phyloP scores from a whole-genome alignment of 2,329 filamentous ascomycete species.

The Verticillium dahliae region DNA sequence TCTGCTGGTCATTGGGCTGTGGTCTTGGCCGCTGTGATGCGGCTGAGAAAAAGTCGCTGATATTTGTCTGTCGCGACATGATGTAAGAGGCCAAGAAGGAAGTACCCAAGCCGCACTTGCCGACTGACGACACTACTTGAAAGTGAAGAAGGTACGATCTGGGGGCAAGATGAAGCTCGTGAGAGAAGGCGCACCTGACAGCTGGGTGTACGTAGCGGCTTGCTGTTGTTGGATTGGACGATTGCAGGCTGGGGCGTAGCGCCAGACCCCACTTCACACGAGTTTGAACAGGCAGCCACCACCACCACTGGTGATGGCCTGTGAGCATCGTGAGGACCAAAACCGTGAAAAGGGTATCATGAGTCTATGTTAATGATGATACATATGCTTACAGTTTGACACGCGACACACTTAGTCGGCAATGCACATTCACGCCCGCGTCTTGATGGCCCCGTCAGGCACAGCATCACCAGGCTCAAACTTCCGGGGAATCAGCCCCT shows the following conservation, averaged over 20 bases:
- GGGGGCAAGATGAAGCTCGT: background rate
- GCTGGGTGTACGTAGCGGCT: background rate
- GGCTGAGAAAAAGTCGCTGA: constrained; percentile 5
- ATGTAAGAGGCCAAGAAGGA: background rate
- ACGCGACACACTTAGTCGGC: background rate
- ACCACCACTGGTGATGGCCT: background rate
- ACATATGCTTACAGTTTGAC: constrained; percentile 6
- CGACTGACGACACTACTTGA: background rate
- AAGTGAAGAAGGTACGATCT: background rate
- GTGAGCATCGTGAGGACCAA: background rate
- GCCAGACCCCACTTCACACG: background rate
- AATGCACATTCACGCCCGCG: constrained; percentile 23
- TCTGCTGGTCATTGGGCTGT: background rate
- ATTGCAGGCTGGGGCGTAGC: background rate
- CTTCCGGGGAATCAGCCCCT: constrained; percentile 54
- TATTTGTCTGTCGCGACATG: constrained; percentile 5
- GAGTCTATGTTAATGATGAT: background rate
- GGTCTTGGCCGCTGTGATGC: background rate
- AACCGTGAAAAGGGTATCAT: background rate
- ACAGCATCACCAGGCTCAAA: constrained; percentile 41
- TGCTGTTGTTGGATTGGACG: background rate
- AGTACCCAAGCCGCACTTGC: no score
- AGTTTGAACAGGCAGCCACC: background rate
- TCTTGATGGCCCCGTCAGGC: constrained; percentile 32
- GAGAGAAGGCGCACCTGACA: background rate